Evolutionary conservation across 257 asterid genomes (phyloP), one percentile per base, ranked within the genome.

Genomic region (Scutellaria barbata): DNA sequence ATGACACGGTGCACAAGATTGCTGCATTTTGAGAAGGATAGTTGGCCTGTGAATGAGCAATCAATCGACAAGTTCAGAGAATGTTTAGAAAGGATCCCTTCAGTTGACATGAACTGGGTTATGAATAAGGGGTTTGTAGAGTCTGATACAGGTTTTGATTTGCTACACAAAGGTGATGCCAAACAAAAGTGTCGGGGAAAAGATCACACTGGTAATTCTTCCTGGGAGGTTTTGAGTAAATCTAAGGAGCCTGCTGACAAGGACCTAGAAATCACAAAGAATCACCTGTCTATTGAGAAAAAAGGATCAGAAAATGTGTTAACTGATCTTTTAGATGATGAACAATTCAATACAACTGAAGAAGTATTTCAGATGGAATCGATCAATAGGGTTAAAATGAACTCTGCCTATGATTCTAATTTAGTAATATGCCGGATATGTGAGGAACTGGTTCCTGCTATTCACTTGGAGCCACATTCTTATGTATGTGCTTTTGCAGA

Each of bases 401-500:
- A 79, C 48, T 66, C 14, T 77, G 37, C 69, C 33, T 92, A 83
- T 76, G 95, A 90, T 83, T 79, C 89, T 76, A 77, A 70, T 86
- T 77, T 81, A 60, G 95, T 89, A 25, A 94, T 94, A 52, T 94
- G 98, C 74, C 89, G 98, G 82, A 94, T 94, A 80, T 94, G 98
- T 40, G 98, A 94, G 77, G 97, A 93, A 78, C 77, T 62, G 58
- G 96, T 93, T 76, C 96, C 97, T 66, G 79, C 90, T 75, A 47
- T 70, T 68, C 94, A 89, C 71, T 77, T 94, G 90, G 97, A 91
- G 86, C 88, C 94, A 75, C 98, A 94, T 84, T 94, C 98, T 63
- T 91, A 86, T 66, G 81, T 94, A 79, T 94, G 98, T 80, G 98
- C 97, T 30, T 86, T 85, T 86, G 96, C 97, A 62, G 98, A 90